These are phyloP conservation scores for Monarda citriodora DNA, from an alignment of 305 asterid species.

Conservation along the genomic window DNA sequence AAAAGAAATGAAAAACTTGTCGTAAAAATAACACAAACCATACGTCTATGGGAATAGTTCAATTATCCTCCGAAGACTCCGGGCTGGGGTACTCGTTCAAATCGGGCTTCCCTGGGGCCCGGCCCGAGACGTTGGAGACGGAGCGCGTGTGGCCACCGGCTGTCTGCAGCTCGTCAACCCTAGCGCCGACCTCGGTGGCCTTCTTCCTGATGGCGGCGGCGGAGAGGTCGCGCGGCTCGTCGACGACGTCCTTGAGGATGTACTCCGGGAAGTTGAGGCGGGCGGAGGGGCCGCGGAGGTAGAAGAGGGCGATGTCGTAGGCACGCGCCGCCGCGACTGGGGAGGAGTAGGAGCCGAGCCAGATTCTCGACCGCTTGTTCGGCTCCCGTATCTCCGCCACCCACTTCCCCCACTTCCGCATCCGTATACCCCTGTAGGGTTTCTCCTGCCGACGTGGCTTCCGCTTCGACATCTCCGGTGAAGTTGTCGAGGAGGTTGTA, in stretches of 20 bases:
- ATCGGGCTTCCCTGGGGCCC: conserved; percentile 57
- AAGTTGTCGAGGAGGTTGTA: conserved; percentile 15
- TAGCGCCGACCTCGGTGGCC: conserved; percentile 92
- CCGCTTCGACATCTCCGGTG: conserved; percentile 45
- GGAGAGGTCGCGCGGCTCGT: conserved; percentile 44
- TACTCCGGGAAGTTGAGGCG: conserved; percentile 87
- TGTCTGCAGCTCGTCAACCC: conserved; percentile 76
- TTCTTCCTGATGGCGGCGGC: conserved; percentile 78
- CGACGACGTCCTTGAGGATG: conserved; percentile 34
- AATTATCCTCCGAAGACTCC: conserved; percentile 53
- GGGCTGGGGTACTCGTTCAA: conserved; percentile 91
- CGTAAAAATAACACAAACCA: conserved; percentile 5
- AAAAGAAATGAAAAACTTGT: background rate
- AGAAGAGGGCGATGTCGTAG: conserved; percentile 84
- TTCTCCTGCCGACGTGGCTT: conserved; percentile 47
- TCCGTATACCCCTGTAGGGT: conserved; percentile 85
- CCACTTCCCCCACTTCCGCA: conserved; percentile 99
- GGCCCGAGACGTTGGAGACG: conserved; percentile 17
- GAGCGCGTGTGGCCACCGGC: conserved; percentile 17
- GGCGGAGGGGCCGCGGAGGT: conserved; percentile 84
- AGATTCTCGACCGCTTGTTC: conserved; percentile 73
- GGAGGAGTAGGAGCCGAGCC: conserved; percentile 22
- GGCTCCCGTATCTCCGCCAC: conserved; percentile 97
- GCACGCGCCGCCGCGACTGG: conserved; percentile 98
- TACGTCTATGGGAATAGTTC: conserved; percentile 2